Conservation (phyloP, 2,329 filamentous ascomycete genomes). For the Epichloe hybrida region DNA sequence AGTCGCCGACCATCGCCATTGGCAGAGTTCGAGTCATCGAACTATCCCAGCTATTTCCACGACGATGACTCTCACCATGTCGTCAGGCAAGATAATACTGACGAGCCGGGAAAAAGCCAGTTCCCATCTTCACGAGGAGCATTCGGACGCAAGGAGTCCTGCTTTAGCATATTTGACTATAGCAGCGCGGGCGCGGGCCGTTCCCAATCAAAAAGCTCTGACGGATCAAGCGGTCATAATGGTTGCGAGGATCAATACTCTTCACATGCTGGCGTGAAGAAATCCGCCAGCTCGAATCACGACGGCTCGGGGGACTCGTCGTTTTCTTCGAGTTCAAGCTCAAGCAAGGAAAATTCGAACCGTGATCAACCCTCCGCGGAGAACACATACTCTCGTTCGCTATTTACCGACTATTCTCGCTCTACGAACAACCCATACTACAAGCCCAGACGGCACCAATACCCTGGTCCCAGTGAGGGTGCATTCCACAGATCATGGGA, state of each 20-base stretch:
- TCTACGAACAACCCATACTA: slow-evolving; percentile 22
- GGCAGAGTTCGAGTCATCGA: neutral
- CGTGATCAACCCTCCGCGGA: neutral
- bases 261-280: neutral
- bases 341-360: neutral
- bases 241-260: neutral
- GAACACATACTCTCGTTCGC: neutral
- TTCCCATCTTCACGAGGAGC: slow-evolving; percentile 1
- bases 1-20: neutral
- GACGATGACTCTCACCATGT: neutral
- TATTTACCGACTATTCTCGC: slow-evolving; percentile 13
- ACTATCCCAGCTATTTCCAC: neutral
- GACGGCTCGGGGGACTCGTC: neutral
- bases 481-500: slow-evolving; percentile 1
- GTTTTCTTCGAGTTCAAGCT: neutral
- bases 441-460: slow-evolving; percentile 12
- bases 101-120: neutral
- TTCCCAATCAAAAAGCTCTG: neutral
- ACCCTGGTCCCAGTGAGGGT: slow-evolving; percentile 5
- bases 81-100: neutral
- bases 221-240: neutral
- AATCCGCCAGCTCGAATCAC: neutral
- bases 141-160: neutral
- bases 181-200: neutral
- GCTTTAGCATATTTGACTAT: slow-evolving; percentile 1